Conservation (phyloP, 306 rosid species). For the Herpetospermum pedunculosum region DNA sequence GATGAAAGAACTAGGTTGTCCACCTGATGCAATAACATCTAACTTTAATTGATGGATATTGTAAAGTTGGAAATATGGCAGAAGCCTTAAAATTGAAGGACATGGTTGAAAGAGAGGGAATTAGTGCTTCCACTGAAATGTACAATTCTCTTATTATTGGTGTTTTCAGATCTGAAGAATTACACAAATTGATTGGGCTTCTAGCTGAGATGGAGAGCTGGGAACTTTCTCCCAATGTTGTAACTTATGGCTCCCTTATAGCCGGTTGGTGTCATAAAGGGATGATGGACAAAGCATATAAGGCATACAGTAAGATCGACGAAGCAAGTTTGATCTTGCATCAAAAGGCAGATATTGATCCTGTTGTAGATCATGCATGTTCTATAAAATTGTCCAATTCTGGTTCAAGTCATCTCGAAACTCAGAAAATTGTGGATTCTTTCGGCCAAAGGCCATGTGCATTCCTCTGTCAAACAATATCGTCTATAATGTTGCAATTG, state of each 20-base stretch:
- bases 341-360: slow-evolving; percentile 48
- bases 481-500: slow-evolving; percentile 55
- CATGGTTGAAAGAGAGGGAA: slow-evolving; percentile 36
- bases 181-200: slow-evolving; percentile 28
- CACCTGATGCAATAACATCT: slow-evolving; percentile 61
- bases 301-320: slow-evolving; percentile 39
- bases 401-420: slow-evolving; percentile 16
- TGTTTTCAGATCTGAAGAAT: slow-evolving; percentile 41
- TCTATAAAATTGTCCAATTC: slow-evolving; percentile 18
- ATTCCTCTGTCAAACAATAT: slow-evolving; percentile 36
- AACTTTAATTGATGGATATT: slow-evolving; percentile 59
- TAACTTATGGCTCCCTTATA: slow-evolving; percentile 71
- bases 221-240: slow-evolving; percentile 43
- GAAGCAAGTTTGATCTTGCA: slow-evolving; percentile 63
- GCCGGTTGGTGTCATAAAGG: slow-evolving; percentile 82
- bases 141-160: slow-evolving; percentile 75
- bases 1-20: slow-evolving; percentile 71
- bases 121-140: slow-evolving; percentile 54
- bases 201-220: slow-evolving; percentile 55
- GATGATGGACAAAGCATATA: slow-evolving; percentile 53
- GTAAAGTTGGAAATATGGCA: slow-evolving; percentile 42
- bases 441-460: slow-evolving; percentile 28
- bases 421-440: slow-evolving; percentile 46
- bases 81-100: slow-evolving; percentile 62
- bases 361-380: slow-evolving; percentile 21